These are phyloP conservation scores for Aspergillus sp. DNA, from an alignment of 2,329 filamentous ascomycete species.

Conservation along the genomic window DNA sequence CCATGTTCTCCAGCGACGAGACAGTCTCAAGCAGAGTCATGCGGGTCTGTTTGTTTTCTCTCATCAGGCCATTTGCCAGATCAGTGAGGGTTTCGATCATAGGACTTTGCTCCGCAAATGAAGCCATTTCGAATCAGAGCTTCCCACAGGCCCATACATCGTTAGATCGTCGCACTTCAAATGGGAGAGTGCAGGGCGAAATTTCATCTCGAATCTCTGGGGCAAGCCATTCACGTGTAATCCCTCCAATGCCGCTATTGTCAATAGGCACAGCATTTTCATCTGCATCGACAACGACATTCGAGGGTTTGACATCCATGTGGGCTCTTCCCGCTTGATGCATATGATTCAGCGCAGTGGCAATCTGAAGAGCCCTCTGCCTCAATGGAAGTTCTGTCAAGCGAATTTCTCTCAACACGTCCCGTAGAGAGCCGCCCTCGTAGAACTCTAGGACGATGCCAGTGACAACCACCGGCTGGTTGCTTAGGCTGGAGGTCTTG, in stretches of 20 bases:
- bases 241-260: conserved; percentile 21
- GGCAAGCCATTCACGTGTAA: conserved; percentile 17
- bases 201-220: conserved; percentile 21
- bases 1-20: background rate
- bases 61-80: conserved; percentile 13
- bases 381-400: conserved; percentile 13
- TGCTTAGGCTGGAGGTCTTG: conserved; percentile 6
- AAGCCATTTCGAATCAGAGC: conserved; percentile 16
- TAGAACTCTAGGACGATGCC: conserved; percentile 19
- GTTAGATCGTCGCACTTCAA: conserved; percentile 17
- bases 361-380: conserved; percentile 19
- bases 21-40: background rate
- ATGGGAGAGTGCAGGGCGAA: conserved; percentile 17
- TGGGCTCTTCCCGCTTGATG: conserved; percentile 16
- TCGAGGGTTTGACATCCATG: conserved; percentile 22
- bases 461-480: conserved; percentile 13
- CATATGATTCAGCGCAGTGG: conserved; percentile 10
- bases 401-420: conserved; percentile 10
- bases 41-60: conserved; percentile 1
- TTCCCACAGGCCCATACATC: conserved; percentile 24
- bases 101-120: conserved; percentile 7
- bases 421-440: conserved; percentile 15
- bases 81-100: conserved; percentile 7
- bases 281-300: conserved; percentile 16
- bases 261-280: conserved; percentile 22